Conservation (phyloP, 75 land plant genomes). For the Sequoia sempervirens region DNA sequence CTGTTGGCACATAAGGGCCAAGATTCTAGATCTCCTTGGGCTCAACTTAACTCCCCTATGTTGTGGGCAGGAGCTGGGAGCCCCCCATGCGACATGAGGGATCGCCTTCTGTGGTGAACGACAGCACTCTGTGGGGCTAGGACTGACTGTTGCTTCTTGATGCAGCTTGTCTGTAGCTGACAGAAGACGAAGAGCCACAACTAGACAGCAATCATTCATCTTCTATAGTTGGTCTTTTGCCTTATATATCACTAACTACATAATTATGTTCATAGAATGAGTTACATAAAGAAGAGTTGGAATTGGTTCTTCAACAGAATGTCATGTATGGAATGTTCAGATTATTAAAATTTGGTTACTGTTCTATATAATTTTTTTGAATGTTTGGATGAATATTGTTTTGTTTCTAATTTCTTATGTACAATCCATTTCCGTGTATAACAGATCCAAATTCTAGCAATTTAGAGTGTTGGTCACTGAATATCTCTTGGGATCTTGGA, state of each 20-base stretch:
- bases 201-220: background rate
- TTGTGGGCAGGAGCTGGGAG: background rate
- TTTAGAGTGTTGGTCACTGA: too few relatives aligned
- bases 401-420: too few relatives aligned
- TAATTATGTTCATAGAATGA: too few relatives aligned
- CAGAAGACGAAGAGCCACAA: background rate
- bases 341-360: background rate
- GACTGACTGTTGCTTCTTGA: background rate
- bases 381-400: background rate
- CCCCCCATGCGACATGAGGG: background rate
- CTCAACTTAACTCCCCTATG: background rate
- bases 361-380: background rate
- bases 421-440: too few relatives aligned
- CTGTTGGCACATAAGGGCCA: background rate
- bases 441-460: too few relatives aligned
- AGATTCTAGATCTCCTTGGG: background rate
- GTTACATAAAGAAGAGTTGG: too few relatives aligned
- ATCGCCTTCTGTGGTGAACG: background rate
- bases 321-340: background rate
- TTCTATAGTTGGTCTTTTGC: background rate
- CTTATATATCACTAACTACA: too few relatives aligned
- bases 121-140: background rate
- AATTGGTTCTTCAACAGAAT: too few relatives aligned
- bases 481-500: too few relatives aligned
- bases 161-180: background rate